Conservation (phyloP, 2,329 filamentous ascomycete species). For the Endothia cerciana region DNA sequence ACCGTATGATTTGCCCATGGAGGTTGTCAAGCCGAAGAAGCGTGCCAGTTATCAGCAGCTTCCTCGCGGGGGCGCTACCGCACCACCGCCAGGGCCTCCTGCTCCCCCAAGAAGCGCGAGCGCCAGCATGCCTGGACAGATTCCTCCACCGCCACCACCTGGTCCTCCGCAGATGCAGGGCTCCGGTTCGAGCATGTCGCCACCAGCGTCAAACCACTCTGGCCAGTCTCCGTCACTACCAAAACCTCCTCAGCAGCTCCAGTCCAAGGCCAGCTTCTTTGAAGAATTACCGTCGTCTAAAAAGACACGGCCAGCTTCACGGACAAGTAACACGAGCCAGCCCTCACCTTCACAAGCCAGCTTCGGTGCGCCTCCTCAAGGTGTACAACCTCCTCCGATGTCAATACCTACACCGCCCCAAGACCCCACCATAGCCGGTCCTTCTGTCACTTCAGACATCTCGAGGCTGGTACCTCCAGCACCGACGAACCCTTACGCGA, state of each 20-base stretch:
- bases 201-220: constrained; percentile 44
- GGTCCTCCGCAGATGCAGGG: constrained; percentile 32
- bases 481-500: constrained; percentile 57
- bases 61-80: constrained; percentile 44
- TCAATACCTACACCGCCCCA: constrained; percentile 31
- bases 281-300: constrained; percentile 72
- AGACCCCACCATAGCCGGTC: constrained; percentile 25
- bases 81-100: constrained; percentile 48
- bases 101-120: constrained; percentile 67
- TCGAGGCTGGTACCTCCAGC: constrained; percentile 57
- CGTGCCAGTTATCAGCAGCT: constrained; percentile 62
- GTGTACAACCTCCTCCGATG: constrained; percentile 31
- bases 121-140: constrained; percentile 43
- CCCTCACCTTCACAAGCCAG: constrained; percentile 48
- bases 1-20: constrained; percentile 92
- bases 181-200: constrained; percentile 37
- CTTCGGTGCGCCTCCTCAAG: constrained; percentile 38
- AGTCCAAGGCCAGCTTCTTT: constrained; percentile 66
- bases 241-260: constrained; percentile 41
- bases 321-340: constrained; percentile 50
- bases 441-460: constrained; percentile 36
- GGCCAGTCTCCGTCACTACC: constrained; percentile 39
- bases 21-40: constrained; percentile 76
- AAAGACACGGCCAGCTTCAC: constrained; percentile 64
- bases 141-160: constrained; percentile 28